A percentile compares a stretch with the other conserved stretches of the same genome.
Evolutionary conservation across 768 basidiomycete genomes (phyloP).

Genomic region (Lactarius trivialis): DNA sequence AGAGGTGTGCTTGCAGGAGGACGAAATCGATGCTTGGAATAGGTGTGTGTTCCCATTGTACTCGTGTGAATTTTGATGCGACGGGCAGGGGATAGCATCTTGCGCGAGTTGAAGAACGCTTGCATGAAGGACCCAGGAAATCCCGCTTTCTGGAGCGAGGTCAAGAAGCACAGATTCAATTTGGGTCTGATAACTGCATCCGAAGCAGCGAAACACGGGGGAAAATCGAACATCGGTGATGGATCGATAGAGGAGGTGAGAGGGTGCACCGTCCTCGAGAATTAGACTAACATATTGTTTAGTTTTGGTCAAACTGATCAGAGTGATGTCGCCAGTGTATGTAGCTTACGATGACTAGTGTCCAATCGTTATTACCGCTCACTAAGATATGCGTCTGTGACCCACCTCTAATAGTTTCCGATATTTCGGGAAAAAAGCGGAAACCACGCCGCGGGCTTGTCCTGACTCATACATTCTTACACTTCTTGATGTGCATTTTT

Average conservation of each 20-base stretch:
- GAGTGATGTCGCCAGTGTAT: not conserved
- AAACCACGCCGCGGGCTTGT: not conserved
- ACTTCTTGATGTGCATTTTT: not conserved
- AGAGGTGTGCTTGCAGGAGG: conserved; percentile 59
- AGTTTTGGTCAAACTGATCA: conserved; percentile 12
- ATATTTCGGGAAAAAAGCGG: not conserved
- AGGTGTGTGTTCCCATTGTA: conserved; percentile 35
- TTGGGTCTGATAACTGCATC: conserved; percentile 55
- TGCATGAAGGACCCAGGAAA: conserved; percentile 56
- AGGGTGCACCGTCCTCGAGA: not conserved
- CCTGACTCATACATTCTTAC: not conserved
- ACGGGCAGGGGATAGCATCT: conserved; percentile 41
- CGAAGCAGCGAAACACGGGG: conserved; percentile 58
- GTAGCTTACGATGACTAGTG: not conserved
- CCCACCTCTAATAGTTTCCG: not conserved
- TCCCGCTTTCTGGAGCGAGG: conserved; percentile 56
- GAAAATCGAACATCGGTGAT: conserved; percentile 51
- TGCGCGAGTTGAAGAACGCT: conserved; percentile 48
- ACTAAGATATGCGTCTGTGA: not conserved
- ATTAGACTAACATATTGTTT: not conserved
- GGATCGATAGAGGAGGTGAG: conserved; percentile 48
- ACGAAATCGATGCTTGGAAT: conserved; percentile 83
- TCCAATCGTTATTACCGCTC: not conserved
- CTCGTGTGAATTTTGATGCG: conserved; percentile 1
- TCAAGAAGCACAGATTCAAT: conserved; percentile 39